Percentiles rank a stretch among this genome's conserved stretches.
Conservation (phyloP, 306 rosid genomes). For the Purshia tridentata region DNA sequence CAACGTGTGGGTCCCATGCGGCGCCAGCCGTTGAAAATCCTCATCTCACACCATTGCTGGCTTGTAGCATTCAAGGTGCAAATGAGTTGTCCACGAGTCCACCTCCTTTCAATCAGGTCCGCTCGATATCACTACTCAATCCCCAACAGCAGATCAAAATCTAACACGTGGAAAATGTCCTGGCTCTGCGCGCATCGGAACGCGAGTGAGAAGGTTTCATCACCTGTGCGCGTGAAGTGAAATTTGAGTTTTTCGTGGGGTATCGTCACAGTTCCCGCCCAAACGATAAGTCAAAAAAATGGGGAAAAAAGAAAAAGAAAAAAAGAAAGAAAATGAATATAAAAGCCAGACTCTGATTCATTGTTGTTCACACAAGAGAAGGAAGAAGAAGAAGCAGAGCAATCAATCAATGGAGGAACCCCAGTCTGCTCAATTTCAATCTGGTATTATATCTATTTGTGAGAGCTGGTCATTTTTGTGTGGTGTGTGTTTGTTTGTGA, state of each 20-base stretch:
- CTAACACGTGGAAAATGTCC: not conserved
- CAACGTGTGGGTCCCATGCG: slow-evolving; percentile 20
- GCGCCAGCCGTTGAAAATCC: slow-evolving; percentile 24
- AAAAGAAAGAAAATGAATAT: not conserved
- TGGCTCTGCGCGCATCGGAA: not conserved
- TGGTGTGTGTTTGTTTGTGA: not conserved
- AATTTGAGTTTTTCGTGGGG: slow-evolving; percentile 28
- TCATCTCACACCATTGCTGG: not conserved
- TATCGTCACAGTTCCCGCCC: slow-evolving; percentile 48
- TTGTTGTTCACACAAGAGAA: not conserved
- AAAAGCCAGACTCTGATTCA: not conserved
- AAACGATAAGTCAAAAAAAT: slow-evolving; percentile 16
- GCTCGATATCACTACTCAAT: not conserved
- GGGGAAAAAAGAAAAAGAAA: not conserved
- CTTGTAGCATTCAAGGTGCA: too few relatives aligned
- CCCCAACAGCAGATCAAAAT: not conserved
- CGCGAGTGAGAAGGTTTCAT: not conserved
- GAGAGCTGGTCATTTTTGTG: not conserved
- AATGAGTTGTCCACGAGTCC: slow-evolving; percentile 14
- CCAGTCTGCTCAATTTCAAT: slow-evolving; percentile 39
- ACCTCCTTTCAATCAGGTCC: not conserved
- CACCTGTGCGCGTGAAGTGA: not conserved
- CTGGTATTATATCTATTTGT: not conserved
- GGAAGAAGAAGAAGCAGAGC: slow-evolving; percentile 21
- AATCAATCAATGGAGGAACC: slow-evolving; percentile 42